Conservation (phyloP, 768 basidiomycete species). For the Obba rivulosa region DNA sequence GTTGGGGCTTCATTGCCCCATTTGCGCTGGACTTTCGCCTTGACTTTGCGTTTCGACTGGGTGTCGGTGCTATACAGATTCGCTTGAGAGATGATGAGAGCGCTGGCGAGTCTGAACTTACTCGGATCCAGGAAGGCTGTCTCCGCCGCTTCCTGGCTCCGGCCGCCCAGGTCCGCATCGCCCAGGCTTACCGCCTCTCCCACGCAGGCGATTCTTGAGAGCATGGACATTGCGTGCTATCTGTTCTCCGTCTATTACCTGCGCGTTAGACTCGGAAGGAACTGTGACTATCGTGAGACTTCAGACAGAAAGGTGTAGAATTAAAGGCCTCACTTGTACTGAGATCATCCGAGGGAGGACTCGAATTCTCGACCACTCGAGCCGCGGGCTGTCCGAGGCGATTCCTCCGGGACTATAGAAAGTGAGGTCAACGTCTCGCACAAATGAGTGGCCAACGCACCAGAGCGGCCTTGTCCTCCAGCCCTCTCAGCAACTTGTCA, state of each 20-base stretch:
- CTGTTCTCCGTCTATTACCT: constrained; percentile 74
- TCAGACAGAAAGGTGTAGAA: not conserved
- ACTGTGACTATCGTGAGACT: constrained; percentile 23
- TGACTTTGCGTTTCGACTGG: constrained; percentile 46
- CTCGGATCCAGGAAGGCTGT: constrained; percentile 68
- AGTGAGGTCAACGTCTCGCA: constrained; percentile 1
- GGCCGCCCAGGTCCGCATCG: constrained; percentile 44
- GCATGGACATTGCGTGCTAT: constrained; percentile 92
- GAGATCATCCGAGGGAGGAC: constrained; percentile 52
- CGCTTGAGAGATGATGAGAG: not conserved
- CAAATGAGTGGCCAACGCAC: constrained; percentile 27
- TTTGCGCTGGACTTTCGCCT: constrained; percentile 71
- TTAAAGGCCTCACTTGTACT: constrained; percentile 44
- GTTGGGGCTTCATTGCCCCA: constrained; percentile 84
- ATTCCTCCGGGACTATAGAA: constrained; percentile 44
- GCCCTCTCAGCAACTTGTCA: constrained; percentile 63
- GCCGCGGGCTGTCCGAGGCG: constrained; percentile 43
- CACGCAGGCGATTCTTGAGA: constrained; percentile 79
- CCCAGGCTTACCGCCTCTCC: constrained; percentile 58
- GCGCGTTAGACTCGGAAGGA: constrained; percentile 44
- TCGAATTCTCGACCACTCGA: constrained; percentile 29
- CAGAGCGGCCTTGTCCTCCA: constrained; percentile 73
- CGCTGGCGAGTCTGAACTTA: constrained; percentile 30
- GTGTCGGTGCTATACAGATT: constrained; percentile 49
- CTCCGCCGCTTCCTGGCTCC: constrained; percentile 49